phyloP scores from a whole-genome alignment of 2,329 filamentous ascomycete genomes.

The Calonectria naviculata region DNA sequence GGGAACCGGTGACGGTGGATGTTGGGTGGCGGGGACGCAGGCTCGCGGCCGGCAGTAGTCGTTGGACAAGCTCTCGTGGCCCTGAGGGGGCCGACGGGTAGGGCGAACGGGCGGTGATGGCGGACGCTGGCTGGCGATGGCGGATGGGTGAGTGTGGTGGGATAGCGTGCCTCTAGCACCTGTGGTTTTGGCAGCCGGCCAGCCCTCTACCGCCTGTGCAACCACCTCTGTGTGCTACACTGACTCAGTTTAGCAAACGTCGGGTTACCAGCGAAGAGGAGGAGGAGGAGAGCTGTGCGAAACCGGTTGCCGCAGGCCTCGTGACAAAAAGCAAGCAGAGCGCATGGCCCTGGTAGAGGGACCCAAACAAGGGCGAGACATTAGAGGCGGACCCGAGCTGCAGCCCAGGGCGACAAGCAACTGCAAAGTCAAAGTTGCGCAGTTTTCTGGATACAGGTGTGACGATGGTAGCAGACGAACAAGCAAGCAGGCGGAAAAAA shows the following conservation, averaged over 20 bases:
- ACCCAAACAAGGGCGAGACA: neutral
- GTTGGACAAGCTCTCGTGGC: neutral
- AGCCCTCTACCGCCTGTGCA: neutral
- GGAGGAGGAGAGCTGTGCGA: neutral
- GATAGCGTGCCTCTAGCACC: neutral
- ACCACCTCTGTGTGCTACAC: neutral
- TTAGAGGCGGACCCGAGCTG: neutral
- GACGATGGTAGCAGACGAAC: neutral
- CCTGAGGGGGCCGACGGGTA: neutral
- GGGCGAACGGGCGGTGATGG: neutral
- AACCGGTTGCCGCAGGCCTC: neutral
- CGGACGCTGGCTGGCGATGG: neutral
- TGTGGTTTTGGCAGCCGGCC: neutral
- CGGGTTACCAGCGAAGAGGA: neutral
- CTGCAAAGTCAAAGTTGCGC: neutral
- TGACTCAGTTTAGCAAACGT: conserved; percentile 4
- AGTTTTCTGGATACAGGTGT: neutral
- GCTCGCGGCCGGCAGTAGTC: conserved; percentile 2
- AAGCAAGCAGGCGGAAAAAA: conserved; percentile 14
- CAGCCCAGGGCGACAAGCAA: neutral
- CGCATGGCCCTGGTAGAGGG: neutral
- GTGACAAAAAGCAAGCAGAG: conserved; percentile 6
- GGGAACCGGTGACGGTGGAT: neutral
- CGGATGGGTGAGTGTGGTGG: neutral
- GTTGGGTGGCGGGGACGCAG: conserved; percentile 1